Base-by-base conservation (phyloP, 2,329 filamentous ascomycete genomes). In the Beauveria sp. region DNA sequence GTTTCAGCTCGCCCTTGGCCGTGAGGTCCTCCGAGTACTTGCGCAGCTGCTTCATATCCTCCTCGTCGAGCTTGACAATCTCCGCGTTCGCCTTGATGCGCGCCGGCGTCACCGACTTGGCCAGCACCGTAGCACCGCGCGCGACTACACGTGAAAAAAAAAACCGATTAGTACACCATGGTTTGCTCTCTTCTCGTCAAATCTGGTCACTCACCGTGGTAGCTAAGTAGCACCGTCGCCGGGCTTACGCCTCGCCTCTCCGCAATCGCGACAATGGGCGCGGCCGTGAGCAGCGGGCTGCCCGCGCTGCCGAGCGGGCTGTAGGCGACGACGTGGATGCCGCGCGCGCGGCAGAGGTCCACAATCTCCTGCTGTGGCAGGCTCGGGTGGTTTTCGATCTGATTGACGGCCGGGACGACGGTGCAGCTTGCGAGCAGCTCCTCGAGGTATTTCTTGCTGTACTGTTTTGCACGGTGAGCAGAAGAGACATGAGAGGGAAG, bases 271-370 rank as follows among this genome's bases (percentile, higher is more conserved):
- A 87, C 76, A 42, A 87, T 80, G 1, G 84, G 81, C 70, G 84
- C 86, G 62, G 85, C 84, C 64, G 82, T 81, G 68, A 89, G 77
- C 63, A 89, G 77, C 59, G 88, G 87, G 14, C 85, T 82, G 51
- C 85, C 84, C 5, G 86, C 84, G 75, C 81, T 84, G 43, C 85
- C 85, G 0, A 88, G 76, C n/a, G 84, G 85, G 67, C 81, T 84
- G 78, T 91, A 92, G 18, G 88, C 88, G 66, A 90, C 87, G 70
- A 91, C 76, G 69, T 89, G 82, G 64, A 92, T 90, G 62, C 83
- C 84, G 74, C 88, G 87, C 63, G 80, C 76, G 63, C 82, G 82
- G 79, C 87, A 90, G 67, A 85, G 82, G 65, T 89, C 83, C 64
- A 88, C 83, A 64, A 91, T 84, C 64, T 90, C 86, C 67, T 89